Base-by-base conservation (phyloP, 768 basidiomycete genomes). In the Suillus weaverae region DNA sequence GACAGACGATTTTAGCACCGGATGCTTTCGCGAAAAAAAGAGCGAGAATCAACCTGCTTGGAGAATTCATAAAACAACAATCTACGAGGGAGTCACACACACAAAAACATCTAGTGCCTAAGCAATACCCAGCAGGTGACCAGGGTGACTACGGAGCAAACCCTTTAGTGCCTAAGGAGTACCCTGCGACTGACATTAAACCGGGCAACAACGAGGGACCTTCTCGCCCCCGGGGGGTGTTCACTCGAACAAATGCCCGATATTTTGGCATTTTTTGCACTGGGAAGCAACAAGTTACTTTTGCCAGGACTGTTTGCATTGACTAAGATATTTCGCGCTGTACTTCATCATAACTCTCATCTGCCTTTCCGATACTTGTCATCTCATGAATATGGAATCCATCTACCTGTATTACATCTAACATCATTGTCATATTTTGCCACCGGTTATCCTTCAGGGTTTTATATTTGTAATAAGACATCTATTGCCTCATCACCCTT, bases 181-280 rank as follows among this genome's bases (percentile, higher is more conserved):
- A 33, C 30, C 70, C 65, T 26, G 67, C 64, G 35, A 53, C 10
- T 10, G 62, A 70, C 35, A 46, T 26, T 10, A 63, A 67, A 11
- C 66, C 64, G 20, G 14, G 41, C 51, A 35, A 46, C 3, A 20
- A 26, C 1, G 16, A 4, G 9, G 68, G 64, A 41, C 56, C 61
- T 32, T 62, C 68, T 4, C 44, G 38, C 32, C n/a, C 46, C n/a
- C 44, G 55, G 26, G 70, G 71, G 33, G 60, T 64, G 10, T 48
- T 68, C 6, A 36, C 69, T 38, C 72, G 67, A 50, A 55, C 60
- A 13, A 70, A 50, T 9, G 56, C 70, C 39, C 70, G 70, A 54
- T 69, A 72, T 53, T 79, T 79, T 53, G 78, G 79, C 55, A 80
- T 79, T 62, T 78, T 80, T 62, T 79, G 79, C 63, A 78, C 77